A percentile compares a stretch with the other conserved stretches of the same genome.
Conservation (phyloP, 345 rosid genomes). For the Citrus unshiu region DNA sequence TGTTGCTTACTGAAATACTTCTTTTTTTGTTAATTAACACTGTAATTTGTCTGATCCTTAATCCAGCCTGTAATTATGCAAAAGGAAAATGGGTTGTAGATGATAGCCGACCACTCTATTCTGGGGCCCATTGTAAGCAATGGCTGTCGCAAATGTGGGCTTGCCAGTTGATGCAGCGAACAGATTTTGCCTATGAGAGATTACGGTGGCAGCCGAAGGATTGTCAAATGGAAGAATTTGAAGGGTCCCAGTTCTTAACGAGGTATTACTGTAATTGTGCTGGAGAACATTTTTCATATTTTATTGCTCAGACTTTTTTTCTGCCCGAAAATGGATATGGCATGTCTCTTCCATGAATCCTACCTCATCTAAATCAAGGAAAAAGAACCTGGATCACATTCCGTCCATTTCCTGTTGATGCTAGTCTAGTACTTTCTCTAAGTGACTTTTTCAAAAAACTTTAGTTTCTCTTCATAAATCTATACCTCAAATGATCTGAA, state of each 20-base stretch:
- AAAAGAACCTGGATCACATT: background rate
- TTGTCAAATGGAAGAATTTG: slow-evolving; percentile 80
- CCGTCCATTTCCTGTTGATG: background rate
- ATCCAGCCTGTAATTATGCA: slow-evolving; percentile 70
- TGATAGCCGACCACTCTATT: slow-evolving; percentile 61
- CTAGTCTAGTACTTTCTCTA: background rate
- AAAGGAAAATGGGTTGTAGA: slow-evolving; percentile 95
- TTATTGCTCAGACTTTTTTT: background rate
- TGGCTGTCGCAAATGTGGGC: slow-evolving; percentile 98
- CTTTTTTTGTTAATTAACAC: slow-evolving; percentile 3
- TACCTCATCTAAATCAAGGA: background rate
- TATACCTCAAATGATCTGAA: background rate
- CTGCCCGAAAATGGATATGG: slow-evolving; percentile 1
- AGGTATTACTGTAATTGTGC: slow-evolving; percentile 40
- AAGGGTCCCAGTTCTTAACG: slow-evolving; percentile 62
- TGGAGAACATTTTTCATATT: background rate
- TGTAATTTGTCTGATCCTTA: background rate
- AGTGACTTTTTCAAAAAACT: background rate
- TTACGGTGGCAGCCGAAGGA: slow-evolving; percentile 82
- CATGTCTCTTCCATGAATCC: background rate
- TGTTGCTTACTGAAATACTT: background rate
- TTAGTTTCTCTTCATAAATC: slow-evolving; percentile 1
- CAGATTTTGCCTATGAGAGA: slow-evolving; percentile 74
- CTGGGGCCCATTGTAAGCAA: slow-evolving; percentile 76
- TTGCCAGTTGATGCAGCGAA: slow-evolving; percentile 81